phyloP scores from a whole-genome alignment of 441 rosid species.

The Populus hybrid region DNA sequence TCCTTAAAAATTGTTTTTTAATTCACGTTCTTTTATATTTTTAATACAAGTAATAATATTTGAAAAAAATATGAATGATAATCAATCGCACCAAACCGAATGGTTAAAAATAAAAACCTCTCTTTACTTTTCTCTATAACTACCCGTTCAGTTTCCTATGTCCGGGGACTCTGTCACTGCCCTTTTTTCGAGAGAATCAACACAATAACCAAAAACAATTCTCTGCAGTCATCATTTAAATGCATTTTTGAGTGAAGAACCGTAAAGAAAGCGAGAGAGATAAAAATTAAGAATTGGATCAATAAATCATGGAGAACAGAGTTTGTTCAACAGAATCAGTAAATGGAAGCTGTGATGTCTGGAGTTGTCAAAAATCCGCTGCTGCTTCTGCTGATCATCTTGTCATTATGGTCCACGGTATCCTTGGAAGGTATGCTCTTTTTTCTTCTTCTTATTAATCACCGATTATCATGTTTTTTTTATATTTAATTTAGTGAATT shows the following conservation, averaged over 20 bases:
- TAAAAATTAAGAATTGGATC: not conserved
- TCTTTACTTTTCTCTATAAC: not conserved
- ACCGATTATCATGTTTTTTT: not conserved
- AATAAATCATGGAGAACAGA: constrained; percentile 31
- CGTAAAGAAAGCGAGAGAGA: not conserved
- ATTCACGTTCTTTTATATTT: too few species aligned
- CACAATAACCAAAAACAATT: not conserved
- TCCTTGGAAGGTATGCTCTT: constrained; percentile 70
- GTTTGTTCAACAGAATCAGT: constrained; percentile 65
- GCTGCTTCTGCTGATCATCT: constrained; percentile 88
- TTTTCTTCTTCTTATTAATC: not conserved
- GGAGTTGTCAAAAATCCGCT: constrained; percentile 65
- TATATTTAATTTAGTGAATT: not conserved
- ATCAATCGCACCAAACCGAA: too few species aligned
- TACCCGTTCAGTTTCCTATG: not conserved
- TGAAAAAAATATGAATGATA: too few species aligned
- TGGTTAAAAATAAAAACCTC: not conserved
- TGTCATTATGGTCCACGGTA: constrained; percentile 94
- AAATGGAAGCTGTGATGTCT: constrained; percentile 67
- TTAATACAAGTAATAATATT: too few species aligned
- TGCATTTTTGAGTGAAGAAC: constrained; percentile 12
- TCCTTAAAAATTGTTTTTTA: too few species aligned
- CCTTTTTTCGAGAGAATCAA: not conserved
- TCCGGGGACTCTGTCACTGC: not conserved
- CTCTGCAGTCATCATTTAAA: constrained; percentile 13